phyloP scores from a whole-genome alignment of 352 stramenopile genomes.

The Pythium insidiosum region DNA sequence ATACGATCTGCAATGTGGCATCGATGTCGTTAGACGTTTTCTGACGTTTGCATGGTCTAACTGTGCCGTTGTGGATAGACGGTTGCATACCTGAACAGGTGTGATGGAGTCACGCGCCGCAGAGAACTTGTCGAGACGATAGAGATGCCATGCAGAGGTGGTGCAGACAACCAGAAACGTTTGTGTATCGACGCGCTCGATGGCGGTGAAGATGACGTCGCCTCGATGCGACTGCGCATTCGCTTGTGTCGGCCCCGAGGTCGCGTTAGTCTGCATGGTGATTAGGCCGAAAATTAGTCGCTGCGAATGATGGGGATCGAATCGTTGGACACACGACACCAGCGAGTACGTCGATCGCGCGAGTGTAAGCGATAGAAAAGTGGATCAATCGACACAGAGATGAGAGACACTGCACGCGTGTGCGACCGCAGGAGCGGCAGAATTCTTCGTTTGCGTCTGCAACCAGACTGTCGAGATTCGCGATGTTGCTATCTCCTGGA shows the following conservation, averaged over 20 bases:
- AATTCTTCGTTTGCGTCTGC: slow-evolving; percentile 2
- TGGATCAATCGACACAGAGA: not conserved
- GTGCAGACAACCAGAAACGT: slow-evolving; percentile 55
- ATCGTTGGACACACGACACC: slow-evolving; percentile 3
- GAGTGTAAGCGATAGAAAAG: slow-evolving; percentile 1
- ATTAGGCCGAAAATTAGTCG: not conserved
- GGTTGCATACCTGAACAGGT: slow-evolving; percentile 89
- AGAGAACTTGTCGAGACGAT: slow-evolving; percentile 46
- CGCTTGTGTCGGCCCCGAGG: no score
- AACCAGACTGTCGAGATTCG: slow-evolving; percentile 19
- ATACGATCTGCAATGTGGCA: slow-evolving; percentile 23
- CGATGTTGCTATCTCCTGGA: no score
- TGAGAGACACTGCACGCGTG: no score
- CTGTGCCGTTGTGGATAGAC: slow-evolving; percentile 86
- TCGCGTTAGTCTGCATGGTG: slow-evolving; percentile 6
- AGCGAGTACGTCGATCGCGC: not conserved
- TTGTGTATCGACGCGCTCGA: slow-evolving; percentile 43
- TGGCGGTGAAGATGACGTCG: slow-evolving; percentile 57
- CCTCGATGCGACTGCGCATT: slow-evolving; percentile 7
- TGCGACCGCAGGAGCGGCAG: not conserved
- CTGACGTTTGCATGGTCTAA: slow-evolving; percentile 18
- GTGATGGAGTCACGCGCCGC: slow-evolving; percentile 26
- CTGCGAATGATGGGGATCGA: not conserved
- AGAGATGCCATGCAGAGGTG: slow-evolving; percentile 42
- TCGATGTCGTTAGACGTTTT: no score